Conservation (phyloP, 352 stramenopile species). For the Globisporangium ultimum region DNA sequence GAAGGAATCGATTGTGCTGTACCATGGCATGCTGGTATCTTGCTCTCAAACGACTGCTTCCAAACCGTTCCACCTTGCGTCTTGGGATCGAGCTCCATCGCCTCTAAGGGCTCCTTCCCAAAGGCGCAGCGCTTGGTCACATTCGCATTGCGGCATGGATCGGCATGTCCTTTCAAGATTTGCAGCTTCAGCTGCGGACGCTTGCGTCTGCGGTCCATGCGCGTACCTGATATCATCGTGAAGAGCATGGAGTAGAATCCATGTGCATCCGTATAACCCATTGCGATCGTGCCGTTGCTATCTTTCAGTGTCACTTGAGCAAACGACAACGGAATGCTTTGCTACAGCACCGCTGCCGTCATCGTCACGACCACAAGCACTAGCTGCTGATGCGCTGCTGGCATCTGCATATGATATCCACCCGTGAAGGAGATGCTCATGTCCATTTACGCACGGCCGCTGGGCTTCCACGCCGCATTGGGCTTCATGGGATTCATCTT, state of each 20-base stretch:
- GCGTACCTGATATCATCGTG: neutral
- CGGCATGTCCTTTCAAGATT: neutral
- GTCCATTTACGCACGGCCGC: conserved; percentile 1
- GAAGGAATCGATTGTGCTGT: too few species aligned
- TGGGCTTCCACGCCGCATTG: neutral
- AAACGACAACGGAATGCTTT: neutral
- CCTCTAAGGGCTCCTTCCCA: neutral
- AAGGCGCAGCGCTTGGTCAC: conserved; percentile 8
- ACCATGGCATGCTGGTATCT: neutral
- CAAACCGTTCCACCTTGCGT: conserved; percentile 4
- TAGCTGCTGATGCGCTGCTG: neutral
- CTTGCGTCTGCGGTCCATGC: neutral
- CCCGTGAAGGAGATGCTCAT: conserved; percentile 6
- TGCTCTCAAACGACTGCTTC: conserved; percentile 8
- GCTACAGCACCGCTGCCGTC: neutral
- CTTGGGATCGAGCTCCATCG: neutral
- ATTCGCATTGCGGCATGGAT: conserved; percentile 6
- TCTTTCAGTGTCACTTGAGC: conserved; percentile 2
- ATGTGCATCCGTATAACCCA: conserved; percentile 4
- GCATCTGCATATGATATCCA: neutral
- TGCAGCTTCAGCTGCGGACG: conserved; percentile 1
- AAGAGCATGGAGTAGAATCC: conserved; percentile 10
- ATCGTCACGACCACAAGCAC: neutral
- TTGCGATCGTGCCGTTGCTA: neutral
- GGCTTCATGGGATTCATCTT: too few species aligned